Evolutionary conservation across 2,329 filamentous ascomycete genomes (phyloP).

Genomic region (Blastomyces parvus): DNA sequence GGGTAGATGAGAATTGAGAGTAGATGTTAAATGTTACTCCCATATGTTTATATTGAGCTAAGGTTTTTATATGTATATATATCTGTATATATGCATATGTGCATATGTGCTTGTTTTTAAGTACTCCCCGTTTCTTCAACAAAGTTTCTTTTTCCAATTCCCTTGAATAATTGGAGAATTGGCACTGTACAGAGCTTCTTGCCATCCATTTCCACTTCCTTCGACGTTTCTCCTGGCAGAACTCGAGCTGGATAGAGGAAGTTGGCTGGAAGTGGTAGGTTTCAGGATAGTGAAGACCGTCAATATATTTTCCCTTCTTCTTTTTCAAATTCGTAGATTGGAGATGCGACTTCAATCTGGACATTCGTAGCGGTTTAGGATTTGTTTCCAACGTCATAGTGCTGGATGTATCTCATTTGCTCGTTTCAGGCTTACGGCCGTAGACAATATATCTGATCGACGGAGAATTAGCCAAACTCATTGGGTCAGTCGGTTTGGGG

Average conservation of each 20-base stretch:
- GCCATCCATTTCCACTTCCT: neutral
- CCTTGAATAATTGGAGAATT: neutral
- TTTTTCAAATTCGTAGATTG: neutral
- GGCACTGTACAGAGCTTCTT: neutral
- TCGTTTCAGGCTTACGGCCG: slow-evolving; percentile 1
- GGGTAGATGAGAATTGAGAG: neutral
- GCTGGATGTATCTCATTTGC: neutral
- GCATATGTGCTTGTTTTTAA: too few species aligned
- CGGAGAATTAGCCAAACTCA: neutral
- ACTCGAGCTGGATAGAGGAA: neutral
- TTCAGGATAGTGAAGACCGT: neutral
- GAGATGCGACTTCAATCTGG: too few species aligned
- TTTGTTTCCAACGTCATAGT: neutral
- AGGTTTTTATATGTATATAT: neutral
- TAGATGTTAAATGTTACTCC: neutral
- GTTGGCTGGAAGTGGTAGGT: neutral
- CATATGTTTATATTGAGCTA: neutral
- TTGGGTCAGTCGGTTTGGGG: neutral
- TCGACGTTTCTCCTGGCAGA: neutral
- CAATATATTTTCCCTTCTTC: too few species aligned
- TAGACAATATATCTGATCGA: slow-evolving; percentile 3
- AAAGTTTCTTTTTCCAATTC: neutral
- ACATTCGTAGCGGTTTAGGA: neutral
- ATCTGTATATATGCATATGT: neutral
- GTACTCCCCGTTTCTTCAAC: too few species aligned